Percentiles rank a stretch among this genome's conserved stretches.
phyloP scores from a whole-genome alignment of 306 rosid genomes.

The Lupinus albus region DNA sequence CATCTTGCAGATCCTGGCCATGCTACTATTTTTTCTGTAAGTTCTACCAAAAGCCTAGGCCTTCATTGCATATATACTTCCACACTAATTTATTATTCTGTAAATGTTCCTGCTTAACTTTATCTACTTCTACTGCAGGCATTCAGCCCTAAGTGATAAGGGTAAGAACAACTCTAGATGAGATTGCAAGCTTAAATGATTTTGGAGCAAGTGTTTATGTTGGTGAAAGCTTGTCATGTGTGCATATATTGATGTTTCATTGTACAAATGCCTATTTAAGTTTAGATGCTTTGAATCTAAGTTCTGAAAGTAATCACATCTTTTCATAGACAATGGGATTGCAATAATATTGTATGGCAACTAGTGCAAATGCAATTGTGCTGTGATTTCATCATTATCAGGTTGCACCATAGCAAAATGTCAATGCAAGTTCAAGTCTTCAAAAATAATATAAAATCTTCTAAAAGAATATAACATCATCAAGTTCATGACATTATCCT shows the following conservation, averaged over 20 bases:
- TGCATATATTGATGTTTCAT: slow-evolving; percentile 45
- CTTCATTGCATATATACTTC: neutral
- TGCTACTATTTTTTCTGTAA: slow-evolving; percentile 69
- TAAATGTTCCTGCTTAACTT: slow-evolving; percentile 35
- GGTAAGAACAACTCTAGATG: neutral
- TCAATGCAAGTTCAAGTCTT: slow-evolving; percentile 18
- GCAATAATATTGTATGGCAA: slow-evolving; percentile 18
- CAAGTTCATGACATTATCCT: slow-evolving; percentile 16
- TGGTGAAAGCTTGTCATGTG: slow-evolving; percentile 42
- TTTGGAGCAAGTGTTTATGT: slow-evolving; percentile 34
- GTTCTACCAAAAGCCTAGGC: slow-evolving; percentile 18
- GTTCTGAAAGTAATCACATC: slow-evolving; percentile 38
- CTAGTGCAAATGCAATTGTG: slow-evolving; percentile 6
- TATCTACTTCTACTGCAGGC: slow-evolving; percentile 53
- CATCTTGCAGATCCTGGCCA: slow-evolving; percentile 81
- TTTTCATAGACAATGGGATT: slow-evolving; percentile 33
- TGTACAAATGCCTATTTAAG: slow-evolving; percentile 55
- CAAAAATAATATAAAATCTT: neutral
- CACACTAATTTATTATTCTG: neutral
- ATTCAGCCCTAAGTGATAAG: slow-evolving; percentile 57
- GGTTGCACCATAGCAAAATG: neutral
- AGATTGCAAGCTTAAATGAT: slow-evolving; percentile 32
- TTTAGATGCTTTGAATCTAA: slow-evolving; percentile 42
- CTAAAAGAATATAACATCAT: slow-evolving; percentile 10
- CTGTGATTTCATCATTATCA: slow-evolving; percentile 1